phyloP scores from a whole-genome alignment of 306 rosid genomes.

The Cicer cuneatum region DNA sequence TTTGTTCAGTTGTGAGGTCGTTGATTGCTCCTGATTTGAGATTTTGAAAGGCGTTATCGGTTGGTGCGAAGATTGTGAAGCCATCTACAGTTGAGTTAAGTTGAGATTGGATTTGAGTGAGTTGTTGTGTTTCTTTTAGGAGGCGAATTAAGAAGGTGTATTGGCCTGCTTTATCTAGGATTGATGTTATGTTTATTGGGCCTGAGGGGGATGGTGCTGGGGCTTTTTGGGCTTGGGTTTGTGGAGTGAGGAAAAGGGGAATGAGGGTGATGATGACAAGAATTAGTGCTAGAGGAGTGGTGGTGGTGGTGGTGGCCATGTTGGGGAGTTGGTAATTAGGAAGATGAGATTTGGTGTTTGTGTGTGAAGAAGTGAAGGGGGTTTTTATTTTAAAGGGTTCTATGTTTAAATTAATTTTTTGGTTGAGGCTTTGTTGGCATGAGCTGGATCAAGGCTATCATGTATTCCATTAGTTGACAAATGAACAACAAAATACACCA shows the following conservation, averaged over 20 bases:
- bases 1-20: conserved; percentile 50
- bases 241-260: conserved; percentile 38
- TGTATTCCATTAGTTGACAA: conserved; percentile 32
- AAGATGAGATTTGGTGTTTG: neutral
- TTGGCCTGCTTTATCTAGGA: conserved; percentile 66
- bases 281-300: conserved; percentile 46
- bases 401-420: neutral
- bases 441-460: conserved; percentile 60
- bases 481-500: conserved; percentile 29
- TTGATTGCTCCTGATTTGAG: conserved; percentile 73
- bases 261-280: conserved; percentile 54
- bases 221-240: conserved; percentile 58
- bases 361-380: neutral
- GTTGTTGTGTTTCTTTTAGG: conserved; percentile 58
- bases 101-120: conserved; percentile 59
- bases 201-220: conserved; percentile 64
- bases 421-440: conserved; percentile 64
- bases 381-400: conserved; percentile 48
- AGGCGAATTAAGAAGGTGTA: conserved; percentile 63
- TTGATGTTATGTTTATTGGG: conserved; percentile 62
- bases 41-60: conserved; percentile 81
- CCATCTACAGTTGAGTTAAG: conserved; percentile 71
- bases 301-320: conserved; percentile 60
- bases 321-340: conserved; percentile 7
- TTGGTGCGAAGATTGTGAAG: conserved; percentile 75